phyloP scores from a whole-genome alignment of 805 yeast species.

The Monosporozyma solicola region DNA sequence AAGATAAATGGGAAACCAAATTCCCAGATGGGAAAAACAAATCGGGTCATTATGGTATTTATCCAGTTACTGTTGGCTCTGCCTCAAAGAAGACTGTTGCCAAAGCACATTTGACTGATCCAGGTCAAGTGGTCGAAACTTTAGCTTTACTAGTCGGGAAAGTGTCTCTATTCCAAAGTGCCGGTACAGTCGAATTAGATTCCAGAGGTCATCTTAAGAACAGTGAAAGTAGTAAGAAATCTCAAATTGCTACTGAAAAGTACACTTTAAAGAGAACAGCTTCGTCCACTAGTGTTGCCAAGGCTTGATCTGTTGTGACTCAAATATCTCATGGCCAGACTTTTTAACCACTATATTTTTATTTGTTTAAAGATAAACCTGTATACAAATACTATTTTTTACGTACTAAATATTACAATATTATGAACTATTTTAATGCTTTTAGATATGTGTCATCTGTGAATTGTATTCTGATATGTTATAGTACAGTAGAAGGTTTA shows the following conservation, averaged over 20 bases:
- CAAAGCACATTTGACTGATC: conserved; percentile 75
- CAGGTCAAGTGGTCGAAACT: conserved; percentile 75
- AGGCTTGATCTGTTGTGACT: neutral
- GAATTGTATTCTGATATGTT: too few relatives aligned
- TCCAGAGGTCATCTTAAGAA: conserved; percentile 61
- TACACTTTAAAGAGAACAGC: conserved; percentile 23
- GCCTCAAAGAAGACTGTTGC: conserved; percentile 82
- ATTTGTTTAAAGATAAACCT: neutral
- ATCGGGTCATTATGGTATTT: conserved; percentile 53
- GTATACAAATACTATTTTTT: neutral
- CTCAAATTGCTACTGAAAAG: conserved; percentile 27
- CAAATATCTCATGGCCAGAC: neutral
- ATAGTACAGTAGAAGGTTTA: too few relatives aligned
- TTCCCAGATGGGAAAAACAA: conserved; percentile 34
- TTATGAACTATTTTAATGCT: neutral
- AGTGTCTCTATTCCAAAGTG: conserved; percentile 68
- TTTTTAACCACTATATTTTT: neutral
- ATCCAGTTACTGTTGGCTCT: conserved; percentile 88
- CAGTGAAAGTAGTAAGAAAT: conserved; percentile 33
- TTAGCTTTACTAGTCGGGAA: conserved; percentile 73
- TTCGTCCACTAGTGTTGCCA: conserved; percentile 10
- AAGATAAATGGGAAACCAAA: conserved; percentile 32
- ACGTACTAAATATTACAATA: neutral
- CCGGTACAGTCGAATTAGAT: conserved; percentile 66
- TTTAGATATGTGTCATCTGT: too few relatives aligned